phyloP scores from a whole-genome alignment of 352 stramenopile species.

The Pythium aphanidermatum region DNA sequence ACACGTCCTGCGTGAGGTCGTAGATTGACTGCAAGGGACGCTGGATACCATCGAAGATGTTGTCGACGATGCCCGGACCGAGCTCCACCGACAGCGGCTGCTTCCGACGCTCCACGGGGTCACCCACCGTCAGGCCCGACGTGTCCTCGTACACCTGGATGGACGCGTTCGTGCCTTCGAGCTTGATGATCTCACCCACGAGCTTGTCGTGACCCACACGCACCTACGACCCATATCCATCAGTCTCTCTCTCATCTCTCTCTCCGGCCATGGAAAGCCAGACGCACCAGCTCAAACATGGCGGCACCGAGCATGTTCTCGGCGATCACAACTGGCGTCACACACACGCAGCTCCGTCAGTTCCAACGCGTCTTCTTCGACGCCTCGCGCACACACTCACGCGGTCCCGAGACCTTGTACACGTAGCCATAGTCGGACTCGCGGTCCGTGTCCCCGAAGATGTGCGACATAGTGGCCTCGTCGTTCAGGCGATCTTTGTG shows the following conservation, averaged over 20 bases:
- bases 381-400: conserved; percentile 42
- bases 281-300: conserved; percentile 94
- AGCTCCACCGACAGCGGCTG: conserved; percentile 98
- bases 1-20: conserved; percentile 92
- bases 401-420: conserved; percentile 98
- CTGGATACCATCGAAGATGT: conserved; percentile 99
- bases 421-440: conserved; percentile 98
- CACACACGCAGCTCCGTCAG: neutral
- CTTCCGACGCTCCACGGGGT: conserved; percentile 97
- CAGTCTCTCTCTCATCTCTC: too few species aligned
- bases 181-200: conserved; percentile 99
- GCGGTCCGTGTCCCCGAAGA: conserved; percentile 84
- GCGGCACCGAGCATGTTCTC: conserved; percentile 98
- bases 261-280: too few species aligned
- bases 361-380: neutral
- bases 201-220: conserved; percentile 98
- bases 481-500: conserved; percentile 11
- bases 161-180: conserved; percentile 98
- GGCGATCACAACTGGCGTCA: conserved; percentile 94
- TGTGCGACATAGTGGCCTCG: conserved; percentile 64
- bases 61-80: conserved; percentile 99
- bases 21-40: conserved; percentile 97
- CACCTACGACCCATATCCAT: conserved; percentile 71
- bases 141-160: conserved; percentile 99
- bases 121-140: conserved; percentile 96